phyloP scores from a whole-genome alignment of 2,329 filamentous ascomycete species.

The Ceratocystis diversiconidia region DNA sequence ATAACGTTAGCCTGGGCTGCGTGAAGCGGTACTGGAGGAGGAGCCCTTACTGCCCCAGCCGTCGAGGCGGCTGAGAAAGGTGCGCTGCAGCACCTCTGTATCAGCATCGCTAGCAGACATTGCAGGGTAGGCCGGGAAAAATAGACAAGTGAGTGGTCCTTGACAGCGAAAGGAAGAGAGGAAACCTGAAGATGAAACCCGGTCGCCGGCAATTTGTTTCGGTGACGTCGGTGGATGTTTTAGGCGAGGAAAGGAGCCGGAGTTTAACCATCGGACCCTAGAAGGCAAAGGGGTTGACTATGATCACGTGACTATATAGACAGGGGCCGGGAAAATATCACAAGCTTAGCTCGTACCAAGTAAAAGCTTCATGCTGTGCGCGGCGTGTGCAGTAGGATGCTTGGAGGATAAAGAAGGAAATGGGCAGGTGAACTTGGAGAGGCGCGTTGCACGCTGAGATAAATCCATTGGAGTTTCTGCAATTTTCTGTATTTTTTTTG shows the following conservation, averaged over 20 bases:
- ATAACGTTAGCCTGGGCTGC: not conserved
- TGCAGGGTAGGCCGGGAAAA: not conserved
- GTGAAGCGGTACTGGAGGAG: constrained; percentile 6
- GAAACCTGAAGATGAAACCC: not conserved
- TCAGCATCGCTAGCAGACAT: constrained; percentile 9
- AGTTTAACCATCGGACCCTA: not conserved
- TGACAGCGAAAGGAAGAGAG: not conserved
- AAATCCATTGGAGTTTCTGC: not conserved
- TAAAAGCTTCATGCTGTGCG: not conserved
- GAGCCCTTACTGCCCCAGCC: constrained; percentile 36
- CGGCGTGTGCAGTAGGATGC: not conserved
- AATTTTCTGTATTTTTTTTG: not conserved
- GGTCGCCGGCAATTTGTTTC: not conserved
- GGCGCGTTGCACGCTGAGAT: not conserved
- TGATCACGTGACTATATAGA: not conserved
- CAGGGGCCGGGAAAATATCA: not conserved
- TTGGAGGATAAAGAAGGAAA: not conserved
- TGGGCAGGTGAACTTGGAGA: not conserved
- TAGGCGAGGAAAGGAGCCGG: not conserved
- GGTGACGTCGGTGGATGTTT: not conserved
- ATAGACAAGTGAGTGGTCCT: no score
- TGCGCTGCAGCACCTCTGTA: constrained; percentile 9
- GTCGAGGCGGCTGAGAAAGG: constrained; percentile 27
- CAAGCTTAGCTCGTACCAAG: not conserved
- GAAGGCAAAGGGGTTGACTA: not conserved